phyloP scores from a whole-genome alignment of 2,329 filamentous ascomycete species.

The Fusarium dimerum region DNA sequence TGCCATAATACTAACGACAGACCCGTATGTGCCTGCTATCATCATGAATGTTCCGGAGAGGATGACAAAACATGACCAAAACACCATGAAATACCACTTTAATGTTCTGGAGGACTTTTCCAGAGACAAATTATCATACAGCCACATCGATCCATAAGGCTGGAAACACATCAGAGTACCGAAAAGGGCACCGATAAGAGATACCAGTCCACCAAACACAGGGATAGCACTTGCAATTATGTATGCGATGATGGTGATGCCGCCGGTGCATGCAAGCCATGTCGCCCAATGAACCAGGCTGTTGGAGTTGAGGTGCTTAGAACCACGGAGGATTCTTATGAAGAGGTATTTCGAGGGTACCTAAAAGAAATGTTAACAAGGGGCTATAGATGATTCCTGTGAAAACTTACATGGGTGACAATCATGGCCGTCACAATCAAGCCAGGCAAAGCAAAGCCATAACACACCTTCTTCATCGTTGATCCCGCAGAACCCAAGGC shows the following conservation, averaged over 20 bases:
- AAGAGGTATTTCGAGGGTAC: not conserved
- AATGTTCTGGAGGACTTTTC: not conserved
- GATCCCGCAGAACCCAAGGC: slow-evolving; percentile 44
- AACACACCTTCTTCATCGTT: slow-evolving; percentile 41
- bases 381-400: no score
- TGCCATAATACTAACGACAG: not conserved
- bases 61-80: not conserved
- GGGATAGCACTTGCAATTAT: slow-evolving; percentile 21
- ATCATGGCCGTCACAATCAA: slow-evolving; percentile 21
- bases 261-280: not conserved
- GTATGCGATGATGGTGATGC: slow-evolving; percentile 11
- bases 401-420: slow-evolving; percentile 1
- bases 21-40: not conserved
- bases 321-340: not conserved
- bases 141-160: slow-evolving; percentile 21
- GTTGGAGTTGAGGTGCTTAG: not conserved
- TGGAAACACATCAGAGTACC: slow-evolving; percentile 22
- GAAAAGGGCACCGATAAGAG: slow-evolving; percentile 16
- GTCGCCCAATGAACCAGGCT: not conserved
- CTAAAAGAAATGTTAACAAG: not conserved
- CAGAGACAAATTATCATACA: slow-evolving; percentile 11
- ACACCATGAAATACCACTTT: not conserved
- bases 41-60: not conserved
- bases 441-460: slow-evolving; percentile 34
- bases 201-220: slow-evolving; percentile 16